phyloP scores from a whole-genome alignment of 176 grass and related monocot species.

The Saccharum spontaneum region DNA sequence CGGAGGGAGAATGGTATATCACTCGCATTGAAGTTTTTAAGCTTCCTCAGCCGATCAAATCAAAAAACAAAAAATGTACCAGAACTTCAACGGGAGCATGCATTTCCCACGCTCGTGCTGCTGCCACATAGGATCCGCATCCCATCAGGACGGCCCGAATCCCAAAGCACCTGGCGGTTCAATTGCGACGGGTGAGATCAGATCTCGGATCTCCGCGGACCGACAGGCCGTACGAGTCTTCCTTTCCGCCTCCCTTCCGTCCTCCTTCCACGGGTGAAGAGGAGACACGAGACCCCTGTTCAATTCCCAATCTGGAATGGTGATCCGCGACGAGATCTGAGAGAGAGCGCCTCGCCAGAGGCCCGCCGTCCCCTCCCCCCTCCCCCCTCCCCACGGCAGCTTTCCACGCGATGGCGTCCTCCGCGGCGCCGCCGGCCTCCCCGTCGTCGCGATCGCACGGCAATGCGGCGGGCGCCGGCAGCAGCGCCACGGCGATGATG shows the following conservation, averaged over 20 bases:
- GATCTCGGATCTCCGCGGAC: slow-evolving; percentile 13
- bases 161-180: not conserved
- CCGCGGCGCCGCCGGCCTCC: slow-evolving; percentile 18
- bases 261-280: not conserved
- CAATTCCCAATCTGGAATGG: slow-evolving; percentile 38
- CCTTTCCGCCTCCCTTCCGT: not conserved
- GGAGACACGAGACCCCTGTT: not conserved
- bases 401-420: slow-evolving; percentile 33
- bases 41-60: too few relatives aligned
- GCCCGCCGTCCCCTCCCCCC: not conserved
- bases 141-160: not conserved
- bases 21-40: too few relatives aligned
- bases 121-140: not conserved
- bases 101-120: too few relatives aligned
- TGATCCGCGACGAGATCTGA: slow-evolving; percentile 38
- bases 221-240: slow-evolving; percentile 11
- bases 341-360: not conserved
- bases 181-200: not conserved
- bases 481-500: slow-evolving; percentile 50
- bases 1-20: too few relatives aligned
- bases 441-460: slow-evolving; percentile 40
- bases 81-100: too few relatives aligned
- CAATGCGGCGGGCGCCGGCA: slow-evolving; percentile 24
- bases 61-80: too few relatives aligned
- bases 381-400: not conserved